Evolutionary conservation across 331 rosid species (phyloP), one percentile per base, ranked within the genome.

Genomic region (Acacia concinna): DNA sequence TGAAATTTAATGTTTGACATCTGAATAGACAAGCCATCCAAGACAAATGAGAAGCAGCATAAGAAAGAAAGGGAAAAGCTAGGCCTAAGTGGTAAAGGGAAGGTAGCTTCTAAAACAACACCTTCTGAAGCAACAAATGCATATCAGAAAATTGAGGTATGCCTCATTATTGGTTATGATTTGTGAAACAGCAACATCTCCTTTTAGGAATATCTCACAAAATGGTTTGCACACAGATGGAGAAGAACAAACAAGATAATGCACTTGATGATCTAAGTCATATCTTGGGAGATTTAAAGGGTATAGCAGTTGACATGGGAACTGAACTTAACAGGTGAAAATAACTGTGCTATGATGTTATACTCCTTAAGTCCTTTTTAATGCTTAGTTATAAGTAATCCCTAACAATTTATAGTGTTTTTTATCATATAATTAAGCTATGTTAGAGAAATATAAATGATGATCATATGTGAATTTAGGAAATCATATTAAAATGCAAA

Each of bases 221-320:
- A 66, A 51, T 76, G 49, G 21, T 37, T 34, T 65, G 25, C 51
- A 59, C 49, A 27, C 86, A 93, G 99, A 25, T 31, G 31, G 97
- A 96, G 89, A 93, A 90, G 86, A 78, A 86, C 60, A 93, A 91
- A 75, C 99, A 96, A 90, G 99, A 96, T 31, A 94, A 90, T 79
- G 97, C 81, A 57, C 94, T 96, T 41, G 81, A 89, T 6, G 98
- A 89, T 82, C 75, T 96, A 41, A 96, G 99, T 81, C 82, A 88
- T 64, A 91, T 96, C 60, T 80, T 96, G 84, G 99, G 97, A 20
- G 99, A 93, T 87, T 86, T 96, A 92, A 96, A 93, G 93, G 89
- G 87, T 20, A 91, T 96, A 97, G 99, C 99, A 4, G 15, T 84
- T 71, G 83, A 77, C 65, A 96, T 96, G 97, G 99, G 99, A 82